A percentile compares a stretch with the other conserved stretches of the same genome.
Conservation (phyloP, 345 rosid genomes). For the Brassica juncea region DNA sequence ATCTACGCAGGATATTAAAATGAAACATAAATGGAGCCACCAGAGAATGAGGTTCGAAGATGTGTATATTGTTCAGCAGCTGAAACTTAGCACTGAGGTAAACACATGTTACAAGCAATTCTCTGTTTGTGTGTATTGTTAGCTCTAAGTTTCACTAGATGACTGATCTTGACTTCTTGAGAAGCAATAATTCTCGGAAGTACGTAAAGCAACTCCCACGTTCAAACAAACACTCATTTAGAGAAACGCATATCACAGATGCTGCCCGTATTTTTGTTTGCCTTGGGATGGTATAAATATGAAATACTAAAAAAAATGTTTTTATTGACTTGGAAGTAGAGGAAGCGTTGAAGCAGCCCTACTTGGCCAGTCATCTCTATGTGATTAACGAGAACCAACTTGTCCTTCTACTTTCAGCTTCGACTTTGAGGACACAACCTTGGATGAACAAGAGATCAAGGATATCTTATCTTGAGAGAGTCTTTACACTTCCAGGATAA, state of each 20-base stretch:
- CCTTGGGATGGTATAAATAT: not conserved
- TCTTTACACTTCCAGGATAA: constrained; percentile 56
- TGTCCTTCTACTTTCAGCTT: constrained; percentile 66
- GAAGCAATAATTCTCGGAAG: constrained; percentile 77
- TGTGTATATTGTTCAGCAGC: constrained; percentile 86
- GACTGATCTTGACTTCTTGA: constrained; percentile 77
- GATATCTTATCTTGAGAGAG: constrained; percentile 71
- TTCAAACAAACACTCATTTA: constrained; percentile 65
- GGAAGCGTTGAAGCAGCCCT: constrained; percentile 79
- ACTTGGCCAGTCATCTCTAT: constrained; percentile 61
- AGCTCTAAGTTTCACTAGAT: constrained; percentile 79
- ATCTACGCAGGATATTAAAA: constrained; percentile 58
- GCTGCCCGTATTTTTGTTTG: not conserved
- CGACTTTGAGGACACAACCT: constrained; percentile 57
- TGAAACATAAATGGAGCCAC: constrained; percentile 79
- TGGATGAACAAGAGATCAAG: constrained; percentile 78
- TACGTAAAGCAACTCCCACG: constrained; percentile 78
- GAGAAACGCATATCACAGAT: constrained; percentile 72
- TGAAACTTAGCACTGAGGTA: constrained; percentile 83
- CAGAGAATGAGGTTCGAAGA: constrained; percentile 72
- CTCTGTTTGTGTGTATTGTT: constrained; percentile 6
- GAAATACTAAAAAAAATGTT: constrained; percentile 1
- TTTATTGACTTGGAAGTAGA: constrained; percentile 44
- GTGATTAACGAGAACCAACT: constrained; percentile 89
- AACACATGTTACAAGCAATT: not conserved